Percentiles rank a stretch among this genome's conserved stretches.
Conservation (phyloP, 495 filamentous ascomycete species). For the Penicillium salamii region DNA sequence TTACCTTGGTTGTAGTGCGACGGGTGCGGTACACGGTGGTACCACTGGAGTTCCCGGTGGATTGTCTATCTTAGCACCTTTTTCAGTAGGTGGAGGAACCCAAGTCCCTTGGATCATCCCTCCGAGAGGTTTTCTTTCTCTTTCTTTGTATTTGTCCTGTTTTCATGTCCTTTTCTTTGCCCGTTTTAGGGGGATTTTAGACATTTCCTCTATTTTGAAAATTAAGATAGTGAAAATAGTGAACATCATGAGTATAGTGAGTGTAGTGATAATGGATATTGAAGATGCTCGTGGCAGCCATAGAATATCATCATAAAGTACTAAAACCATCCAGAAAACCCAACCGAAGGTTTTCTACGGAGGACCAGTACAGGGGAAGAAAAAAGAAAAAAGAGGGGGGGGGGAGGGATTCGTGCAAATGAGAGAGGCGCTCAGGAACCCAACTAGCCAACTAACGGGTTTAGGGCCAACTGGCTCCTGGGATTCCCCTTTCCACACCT, state of each 20-base stretch:
- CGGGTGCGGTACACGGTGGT: slow-evolving; percentile 1
- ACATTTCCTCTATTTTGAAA: too few relatives aligned
- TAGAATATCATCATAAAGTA: not conserved
- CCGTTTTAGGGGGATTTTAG: too few relatives aligned
- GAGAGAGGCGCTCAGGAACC: slow-evolving; percentile 3
- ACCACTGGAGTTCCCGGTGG: slow-evolving; percentile 4
- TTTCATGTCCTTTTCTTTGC: not conserved
- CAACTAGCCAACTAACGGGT: slow-evolving; percentile 3
- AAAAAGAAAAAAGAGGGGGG: slow-evolving; percentile 12
- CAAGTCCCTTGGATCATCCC: slow-evolving; percentile 25
- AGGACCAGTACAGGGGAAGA: not conserved
- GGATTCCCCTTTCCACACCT: slow-evolving; percentile 4
- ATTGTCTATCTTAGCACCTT: slow-evolving; percentile 24
- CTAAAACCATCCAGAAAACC: too few relatives aligned
- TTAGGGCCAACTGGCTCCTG: slow-evolving; percentile 2
- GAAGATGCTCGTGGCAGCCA: slow-evolving; percentile 24
- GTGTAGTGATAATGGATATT: too few relatives aligned
- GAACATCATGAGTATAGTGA: too few relatives aligned
- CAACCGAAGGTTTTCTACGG: not conserved
- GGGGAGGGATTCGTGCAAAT: slow-evolving; percentile 1
- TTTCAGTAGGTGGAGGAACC: slow-evolving; percentile 21
- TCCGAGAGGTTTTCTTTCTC: slow-evolving; percentile 1
- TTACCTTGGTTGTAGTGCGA: not conserved
- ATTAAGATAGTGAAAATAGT: too few relatives aligned
- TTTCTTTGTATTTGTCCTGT: slow-evolving; percentile 1